Evolutionary conservation across 495 filamentous ascomycete genomes (phyloP).

Genomic region (Parathielavia hyrcaniae): DNA sequence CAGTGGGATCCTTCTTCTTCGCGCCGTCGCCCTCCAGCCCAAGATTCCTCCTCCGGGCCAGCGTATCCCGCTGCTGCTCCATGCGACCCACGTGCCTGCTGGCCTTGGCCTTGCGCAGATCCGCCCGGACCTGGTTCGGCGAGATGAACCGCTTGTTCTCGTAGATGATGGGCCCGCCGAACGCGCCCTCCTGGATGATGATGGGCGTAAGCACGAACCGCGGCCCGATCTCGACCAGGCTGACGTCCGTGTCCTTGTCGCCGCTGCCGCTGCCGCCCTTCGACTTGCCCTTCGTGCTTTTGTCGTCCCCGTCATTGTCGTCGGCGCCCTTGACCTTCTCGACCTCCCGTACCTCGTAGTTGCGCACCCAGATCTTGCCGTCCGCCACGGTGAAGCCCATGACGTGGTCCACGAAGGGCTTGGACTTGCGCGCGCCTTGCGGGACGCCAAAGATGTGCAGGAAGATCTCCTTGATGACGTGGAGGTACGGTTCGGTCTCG

Average conservation of each 20-base stretch:
- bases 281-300: slow-evolving; percentile 26
- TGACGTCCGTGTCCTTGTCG: slow-evolving; percentile 62
- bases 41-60: slow-evolving; percentile 67
- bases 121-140: slow-evolving; percentile 86
- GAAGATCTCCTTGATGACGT: slow-evolving; percentile 78
- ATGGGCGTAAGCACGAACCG: slow-evolving; percentile 94
- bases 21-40: slow-evolving; percentile 57
- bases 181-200: slow-evolving; percentile 88
- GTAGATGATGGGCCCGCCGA: slow-evolving; percentile 94
- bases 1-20: slow-evolving; percentile 52
- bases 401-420: slow-evolving; percentile 94
- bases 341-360: slow-evolving; percentile 86
- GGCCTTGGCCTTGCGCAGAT: slow-evolving; percentile 68
- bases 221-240: slow-evolving; percentile 88
- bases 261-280: slow-evolving; percentile 32
- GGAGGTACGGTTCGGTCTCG: slow-evolving; percentile 63
- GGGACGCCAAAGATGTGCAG: slow-evolving; percentile 92
- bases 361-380: slow-evolving; percentile 93
- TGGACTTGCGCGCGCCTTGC: slow-evolving; percentile 75
- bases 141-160: slow-evolving; percentile 98
- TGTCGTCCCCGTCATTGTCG: slow-evolving; percentile 22
- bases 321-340: slow-evolving; percentile 51
- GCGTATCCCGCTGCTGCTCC: slow-evolving; percentile 64
- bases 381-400: slow-evolving; percentile 89
- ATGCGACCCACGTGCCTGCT: slow-evolving; percentile 64